Percentiles rank a stretch among this genome's conserved stretches.
Evolutionary conservation across 2,329 filamentous ascomycete species (phyloP).

Genomic region (Cordyceps javanica): DNA sequence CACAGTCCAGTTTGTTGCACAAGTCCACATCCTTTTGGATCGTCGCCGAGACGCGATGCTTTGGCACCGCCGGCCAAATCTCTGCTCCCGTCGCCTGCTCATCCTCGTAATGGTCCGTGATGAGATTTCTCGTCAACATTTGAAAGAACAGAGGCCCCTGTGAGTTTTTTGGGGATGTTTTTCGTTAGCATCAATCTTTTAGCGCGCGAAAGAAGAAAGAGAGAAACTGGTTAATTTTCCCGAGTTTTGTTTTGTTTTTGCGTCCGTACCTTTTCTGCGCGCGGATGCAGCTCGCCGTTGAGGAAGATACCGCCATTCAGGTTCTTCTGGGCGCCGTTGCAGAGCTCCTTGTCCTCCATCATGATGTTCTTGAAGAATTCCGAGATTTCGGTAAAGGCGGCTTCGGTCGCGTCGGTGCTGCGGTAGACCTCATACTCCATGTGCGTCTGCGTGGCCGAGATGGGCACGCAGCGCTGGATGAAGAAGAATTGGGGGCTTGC

Average conservation of each 20-base stretch:
- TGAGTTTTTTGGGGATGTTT: not conserved
- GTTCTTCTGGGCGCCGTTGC: slow-evolving; percentile 43
- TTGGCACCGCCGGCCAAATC: slow-evolving; percentile 25
- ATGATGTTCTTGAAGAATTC: slow-evolving; percentile 46
- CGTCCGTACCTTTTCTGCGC: slow-evolving; percentile 34
- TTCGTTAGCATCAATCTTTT: no score
- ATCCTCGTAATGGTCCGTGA: slow-evolving; percentile 22
- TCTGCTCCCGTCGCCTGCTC: slow-evolving; percentile 20
- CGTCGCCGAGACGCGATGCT: slow-evolving; percentile 19
- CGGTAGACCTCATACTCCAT: slow-evolving; percentile 48
- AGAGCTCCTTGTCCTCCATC: slow-evolving; percentile 45
- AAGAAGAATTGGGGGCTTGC: slow-evolving; percentile 41
- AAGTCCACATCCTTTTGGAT: slow-evolving; percentile 22
- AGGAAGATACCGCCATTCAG: slow-evolving; percentile 44
- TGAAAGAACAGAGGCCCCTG: slow-evolving; percentile 43
- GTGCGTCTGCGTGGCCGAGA: slow-evolving; percentile 32
- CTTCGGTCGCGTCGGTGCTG: slow-evolving; percentile 39
- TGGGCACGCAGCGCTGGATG: slow-evolving; percentile 44
- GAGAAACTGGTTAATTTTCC: no score
- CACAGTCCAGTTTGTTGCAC: slow-evolving; percentile 20
- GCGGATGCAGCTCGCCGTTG: slow-evolving; percentile 45
- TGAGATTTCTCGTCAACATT: slow-evolving; percentile 19
- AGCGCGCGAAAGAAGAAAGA: no score
- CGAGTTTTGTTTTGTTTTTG: not conserved
- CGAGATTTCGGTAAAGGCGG: slow-evolving; percentile 40